Conservation (phyloP, 768 basidiomycete genomes). For the Sarcomyxa edulis region DNA sequence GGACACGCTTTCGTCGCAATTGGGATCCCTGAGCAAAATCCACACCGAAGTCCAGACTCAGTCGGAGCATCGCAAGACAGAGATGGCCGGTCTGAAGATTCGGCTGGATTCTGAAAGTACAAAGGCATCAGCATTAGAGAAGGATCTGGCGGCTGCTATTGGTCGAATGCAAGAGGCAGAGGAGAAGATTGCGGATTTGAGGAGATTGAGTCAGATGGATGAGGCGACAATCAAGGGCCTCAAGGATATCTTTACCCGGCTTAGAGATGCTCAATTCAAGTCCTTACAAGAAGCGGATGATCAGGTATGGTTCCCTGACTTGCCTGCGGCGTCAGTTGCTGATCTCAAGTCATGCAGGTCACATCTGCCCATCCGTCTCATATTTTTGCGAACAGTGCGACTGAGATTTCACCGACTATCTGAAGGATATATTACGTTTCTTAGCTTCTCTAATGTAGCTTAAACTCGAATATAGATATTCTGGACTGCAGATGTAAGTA, state of each 20-base stretch:
- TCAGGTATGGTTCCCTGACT: conserved; percentile 24
- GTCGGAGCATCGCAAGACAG: conserved; percentile 8
- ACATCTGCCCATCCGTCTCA: conserved; percentile 22
- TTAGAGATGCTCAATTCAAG: conserved; percentile 27
- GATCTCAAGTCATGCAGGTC: conserved; percentile 15
- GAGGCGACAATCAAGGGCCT: conserved; percentile 28
- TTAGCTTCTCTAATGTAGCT: no score
- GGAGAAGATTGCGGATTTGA: conserved; percentile 25
- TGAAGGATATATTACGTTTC: no score
- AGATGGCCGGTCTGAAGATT: conserved; percentile 11
- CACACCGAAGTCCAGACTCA: conserved; percentile 9
- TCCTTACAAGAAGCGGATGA: conserved; percentile 27
- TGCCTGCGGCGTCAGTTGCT: background rate
- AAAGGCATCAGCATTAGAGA: conserved; percentile 12
- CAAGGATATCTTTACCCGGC: conserved; percentile 21
- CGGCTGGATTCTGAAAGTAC: conserved; percentile 12
- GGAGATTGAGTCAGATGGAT: conserved; percentile 25
- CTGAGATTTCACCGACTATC: no score
- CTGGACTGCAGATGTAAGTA: no score
- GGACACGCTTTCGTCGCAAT: background rate
- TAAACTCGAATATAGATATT: no score
- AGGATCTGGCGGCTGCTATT: conserved; percentile 13
- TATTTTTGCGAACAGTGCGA: no score
- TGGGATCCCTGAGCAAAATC: background rate
- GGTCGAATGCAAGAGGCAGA: conserved; percentile 21